Evolutionary conservation across 768 basidiomycete genomes (phyloP).

Genomic region (Crassisporium funariophilum): DNA sequence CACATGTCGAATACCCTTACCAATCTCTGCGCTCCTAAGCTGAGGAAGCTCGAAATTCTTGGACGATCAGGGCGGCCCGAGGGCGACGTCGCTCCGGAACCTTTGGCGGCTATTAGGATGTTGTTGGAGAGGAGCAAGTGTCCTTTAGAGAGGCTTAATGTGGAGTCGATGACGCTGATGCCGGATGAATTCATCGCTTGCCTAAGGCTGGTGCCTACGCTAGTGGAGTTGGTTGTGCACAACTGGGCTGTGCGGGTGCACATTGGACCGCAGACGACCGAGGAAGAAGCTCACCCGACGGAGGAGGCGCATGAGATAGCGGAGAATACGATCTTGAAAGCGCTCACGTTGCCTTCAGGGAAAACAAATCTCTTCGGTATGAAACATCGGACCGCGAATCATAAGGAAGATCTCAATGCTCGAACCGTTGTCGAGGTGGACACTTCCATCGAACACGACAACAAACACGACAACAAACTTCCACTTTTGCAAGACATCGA

Average conservation of each 20-base stretch:
- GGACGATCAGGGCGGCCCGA: conserved; percentile 25
- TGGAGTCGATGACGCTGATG: conserved; percentile 26
- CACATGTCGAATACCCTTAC: conserved; percentile 29
- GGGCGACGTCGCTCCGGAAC: conserved; percentile 19
- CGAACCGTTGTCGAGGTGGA: too few relatives aligned
- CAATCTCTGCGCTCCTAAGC: conserved; percentile 24
- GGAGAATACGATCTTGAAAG: conserved; percentile 25
- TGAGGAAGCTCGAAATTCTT: conserved; percentile 26
- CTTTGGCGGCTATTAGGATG: conserved; percentile 19
- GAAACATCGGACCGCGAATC: too few relatives aligned
- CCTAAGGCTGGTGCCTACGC: conserved; percentile 21
- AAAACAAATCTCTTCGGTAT: too few relatives aligned
- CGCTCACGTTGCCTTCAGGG: conserved; percentile 17
- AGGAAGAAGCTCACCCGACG: not conserved
- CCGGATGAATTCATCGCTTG: conserved; percentile 25
- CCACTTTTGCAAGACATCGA: too few relatives aligned
- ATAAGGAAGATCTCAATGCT: too few relatives aligned
- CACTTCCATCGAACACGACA: too few relatives aligned
- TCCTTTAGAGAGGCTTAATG: conserved; percentile 24
- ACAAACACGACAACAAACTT: too few relatives aligned
- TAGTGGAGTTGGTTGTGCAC: conserved; percentile 25
- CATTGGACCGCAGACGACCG: conserved; percentile 2
- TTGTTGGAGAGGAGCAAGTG: conserved; percentile 24
- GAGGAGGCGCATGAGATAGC: conserved; percentile 12
- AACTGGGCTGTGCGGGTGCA: conserved; percentile 25